phyloP scores from a whole-genome alignment of 2,329 filamentous ascomycete species.

The Calonectria hongkongensis region DNA sequence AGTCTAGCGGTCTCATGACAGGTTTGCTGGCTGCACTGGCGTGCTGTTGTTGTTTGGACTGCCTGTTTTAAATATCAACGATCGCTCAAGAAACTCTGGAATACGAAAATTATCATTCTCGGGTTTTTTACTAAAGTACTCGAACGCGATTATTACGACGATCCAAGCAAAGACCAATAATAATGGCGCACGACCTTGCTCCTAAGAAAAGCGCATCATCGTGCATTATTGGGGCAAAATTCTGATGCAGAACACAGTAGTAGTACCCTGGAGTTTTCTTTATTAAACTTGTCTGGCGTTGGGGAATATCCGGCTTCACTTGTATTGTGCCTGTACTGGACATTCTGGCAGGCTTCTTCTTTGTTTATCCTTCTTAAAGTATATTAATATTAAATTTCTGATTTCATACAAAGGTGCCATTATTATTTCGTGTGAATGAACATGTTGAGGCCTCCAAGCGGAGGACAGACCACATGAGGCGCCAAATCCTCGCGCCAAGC shows the following conservation, averaged over 20 bases:
- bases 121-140: too few species aligned
- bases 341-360: conserved; percentile 14
- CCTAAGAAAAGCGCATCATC: conserved; percentile 38
- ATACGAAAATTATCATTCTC: conserved; percentile 30
- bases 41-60: conserved; percentile 76
- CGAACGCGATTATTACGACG: not conserved
- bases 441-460: not conserved
- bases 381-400: conserved; percentile 33
- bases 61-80: conserved; percentile 67
- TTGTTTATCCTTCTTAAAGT: conserved; percentile 29
- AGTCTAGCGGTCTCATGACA: conserved; percentile 62
- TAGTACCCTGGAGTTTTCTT: conserved; percentile 7
- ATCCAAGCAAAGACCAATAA: conserved; percentile 14
- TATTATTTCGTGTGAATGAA: not conserved
- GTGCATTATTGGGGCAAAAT: conserved; percentile 39
- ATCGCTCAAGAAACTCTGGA: not conserved
- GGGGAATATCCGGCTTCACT: conserved; percentile 40
- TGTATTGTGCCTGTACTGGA: conserved; percentile 30
- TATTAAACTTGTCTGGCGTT: conserved; percentile 48
- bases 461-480: too few species aligned
- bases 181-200: conserved; percentile 15
- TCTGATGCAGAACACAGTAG: conserved; percentile 24
- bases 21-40: conserved; percentile 71
- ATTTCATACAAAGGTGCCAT: not conserved
- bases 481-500: too few species aligned